A percentile compares a stretch with the other conserved stretches of the same genome.
Conservation (phyloP, 1,139 yeast genomes). For the Pichia sp. region DNA sequence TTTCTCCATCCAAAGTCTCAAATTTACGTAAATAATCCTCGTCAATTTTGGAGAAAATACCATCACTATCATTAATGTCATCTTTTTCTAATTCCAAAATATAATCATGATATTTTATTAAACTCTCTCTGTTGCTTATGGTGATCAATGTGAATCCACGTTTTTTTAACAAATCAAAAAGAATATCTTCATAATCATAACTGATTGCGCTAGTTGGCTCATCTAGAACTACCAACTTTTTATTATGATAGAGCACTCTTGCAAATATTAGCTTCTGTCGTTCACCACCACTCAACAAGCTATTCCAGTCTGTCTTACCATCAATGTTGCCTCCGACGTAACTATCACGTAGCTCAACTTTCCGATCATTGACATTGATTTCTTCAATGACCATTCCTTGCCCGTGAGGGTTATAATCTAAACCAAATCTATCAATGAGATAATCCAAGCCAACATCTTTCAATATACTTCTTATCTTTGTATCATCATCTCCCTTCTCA, state of each 20-base stretch:
- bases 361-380: conserved; percentile 26
- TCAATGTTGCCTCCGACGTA: conserved; percentile 26
- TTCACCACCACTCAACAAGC: conserved; percentile 91
- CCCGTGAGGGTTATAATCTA: conserved; percentile 40
- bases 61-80: conserved; percentile 39
- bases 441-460: conserved; percentile 78
- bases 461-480: conserved; percentile 62
- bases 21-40: conserved; percentile 26
- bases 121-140: conserved; percentile 78
- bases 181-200: conserved; percentile 84
- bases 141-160: conserved; percentile 78
- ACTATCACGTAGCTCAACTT: conserved; percentile 25
- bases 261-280: conserved; percentile 91
- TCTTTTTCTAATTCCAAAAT: conserved; percentile 61
- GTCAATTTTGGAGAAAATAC: conserved; percentile 39
- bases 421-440: conserved; percentile 46
- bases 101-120: conserved; percentile 79
- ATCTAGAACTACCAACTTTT: conserved; percentile 80
- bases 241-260: conserved; percentile 74
- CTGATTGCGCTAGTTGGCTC: conserved; percentile 93
- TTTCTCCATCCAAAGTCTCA: conserved; percentile 56
- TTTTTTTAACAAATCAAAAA: conserved; percentile 71
- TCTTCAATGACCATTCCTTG: conserved; percentile 26
- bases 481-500: conserved; percentile 68
- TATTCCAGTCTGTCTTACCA: conserved; percentile 58